Conservation (phyloP, 768 basidiomycete species). For the Agrocybe chaxingu region DNA sequence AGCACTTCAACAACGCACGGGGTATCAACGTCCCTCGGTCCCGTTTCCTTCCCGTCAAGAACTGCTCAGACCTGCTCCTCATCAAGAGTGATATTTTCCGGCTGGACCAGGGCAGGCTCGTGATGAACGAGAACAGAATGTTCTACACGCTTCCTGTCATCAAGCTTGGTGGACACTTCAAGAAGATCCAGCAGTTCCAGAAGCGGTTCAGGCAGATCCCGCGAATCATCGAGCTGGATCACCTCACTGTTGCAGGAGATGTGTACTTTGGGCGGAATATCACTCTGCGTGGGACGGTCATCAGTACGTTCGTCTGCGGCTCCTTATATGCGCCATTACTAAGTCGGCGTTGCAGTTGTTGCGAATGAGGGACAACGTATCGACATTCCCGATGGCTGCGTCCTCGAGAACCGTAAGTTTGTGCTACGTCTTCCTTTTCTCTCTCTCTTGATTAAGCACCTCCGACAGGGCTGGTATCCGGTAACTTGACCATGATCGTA, state of each 20-base stretch:
- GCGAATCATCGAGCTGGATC: constrained; percentile 85
- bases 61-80: constrained; percentile 82
- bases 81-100: constrained; percentile 93
- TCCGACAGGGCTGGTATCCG: constrained; percentile 59
- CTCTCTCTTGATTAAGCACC: neutral
- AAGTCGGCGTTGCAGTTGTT: constrained; percentile 38
- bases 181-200: constrained; percentile 90
- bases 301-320: constrained; percentile 39
- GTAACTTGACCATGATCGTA: constrained; percentile 73
- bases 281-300: constrained; percentile 85
- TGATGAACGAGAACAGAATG: constrained; percentile 79
- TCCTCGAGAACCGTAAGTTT: constrained; percentile 53
- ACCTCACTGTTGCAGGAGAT: constrained; percentile 89
- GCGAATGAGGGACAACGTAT: constrained; percentile 84
- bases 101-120: constrained; percentile 79
- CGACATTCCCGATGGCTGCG: constrained; percentile 77
- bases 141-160: constrained; percentile 87
- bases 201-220: constrained; percentile 95
- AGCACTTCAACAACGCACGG: constrained; percentile 86
- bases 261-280: constrained; percentile 87
- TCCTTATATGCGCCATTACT: neutral
- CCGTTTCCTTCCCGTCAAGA: constrained; percentile 90
- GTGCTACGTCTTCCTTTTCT: neutral
- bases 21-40: constrained; percentile 92
- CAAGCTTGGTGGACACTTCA: constrained; percentile 95